phyloP scores from a whole-genome alignment of 306 rosid genomes.

The Trifolium fragiferum region DNA sequence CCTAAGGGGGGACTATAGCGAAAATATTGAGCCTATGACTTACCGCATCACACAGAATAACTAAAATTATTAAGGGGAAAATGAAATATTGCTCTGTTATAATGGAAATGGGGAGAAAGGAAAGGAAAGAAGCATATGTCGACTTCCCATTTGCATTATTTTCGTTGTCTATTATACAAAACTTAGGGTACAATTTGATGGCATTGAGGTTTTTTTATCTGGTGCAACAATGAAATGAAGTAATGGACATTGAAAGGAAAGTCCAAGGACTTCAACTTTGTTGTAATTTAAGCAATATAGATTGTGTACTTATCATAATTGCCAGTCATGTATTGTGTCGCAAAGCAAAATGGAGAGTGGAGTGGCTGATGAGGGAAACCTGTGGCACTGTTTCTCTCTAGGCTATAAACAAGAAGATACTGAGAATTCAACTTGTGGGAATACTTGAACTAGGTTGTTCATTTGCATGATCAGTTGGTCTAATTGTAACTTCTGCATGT shows the following conservation, averaged over 20 bases:
- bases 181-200: constrained; percentile 8
- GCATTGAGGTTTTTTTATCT: background rate
- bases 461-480: constrained; percentile 11
- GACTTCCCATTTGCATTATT: background rate
- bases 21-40: too few relatives aligned
- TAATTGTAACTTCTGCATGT: background rate
- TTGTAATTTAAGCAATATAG: background rate
- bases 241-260: background rate
- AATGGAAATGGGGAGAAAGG: too few relatives aligned
- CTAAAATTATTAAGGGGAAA: too few relatives aligned
- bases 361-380: too few relatives aligned
- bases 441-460: constrained; percentile 26
- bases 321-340: background rate
- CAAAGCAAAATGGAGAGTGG: background rate
- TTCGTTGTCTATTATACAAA: background rate
- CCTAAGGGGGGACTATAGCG: too few relatives aligned
- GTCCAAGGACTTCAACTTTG: background rate
- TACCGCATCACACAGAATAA: too few relatives aligned
- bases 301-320: background rate
- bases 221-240: constrained; percentile 4
- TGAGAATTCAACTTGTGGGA: constrained; percentile 20
- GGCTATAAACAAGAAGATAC: constrained; percentile 7
- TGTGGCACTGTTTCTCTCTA: background rate
- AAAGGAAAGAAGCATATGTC: background rate
- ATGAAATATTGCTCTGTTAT: too few relatives aligned